Conservation (phyloP, 495 filamentous ascomycete genomes). For the Penicillium salamii region DNA sequence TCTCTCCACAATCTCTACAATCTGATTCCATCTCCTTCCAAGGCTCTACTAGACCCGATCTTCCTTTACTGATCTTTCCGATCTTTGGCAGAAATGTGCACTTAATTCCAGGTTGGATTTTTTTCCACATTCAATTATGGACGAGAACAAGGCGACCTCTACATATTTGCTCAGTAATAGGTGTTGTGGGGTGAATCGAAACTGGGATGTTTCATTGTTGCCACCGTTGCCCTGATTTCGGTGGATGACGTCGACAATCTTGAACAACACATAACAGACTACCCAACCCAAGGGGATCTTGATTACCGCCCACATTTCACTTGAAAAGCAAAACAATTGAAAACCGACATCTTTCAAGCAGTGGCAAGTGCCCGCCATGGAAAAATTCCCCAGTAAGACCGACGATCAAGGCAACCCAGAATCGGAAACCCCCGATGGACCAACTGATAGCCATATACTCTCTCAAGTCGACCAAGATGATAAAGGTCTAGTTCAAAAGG, state of each 20-base stretch:
- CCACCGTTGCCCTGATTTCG: conserved; percentile 1
- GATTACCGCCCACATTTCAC: too few relatives aligned
- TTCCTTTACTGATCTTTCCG: too few relatives aligned
- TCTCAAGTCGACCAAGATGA: conserved; percentile 44
- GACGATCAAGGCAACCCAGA: not conserved
- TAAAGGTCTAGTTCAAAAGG: conserved; percentile 47
- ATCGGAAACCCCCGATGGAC: conserved; percentile 13
- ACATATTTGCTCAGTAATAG: too few relatives aligned
- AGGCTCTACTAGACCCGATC: too few relatives aligned
- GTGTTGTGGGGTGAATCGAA: too few relatives aligned
- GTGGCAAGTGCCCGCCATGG: not conserved
- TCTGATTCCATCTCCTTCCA: too few relatives aligned
- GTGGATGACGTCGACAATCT: conserved; percentile 18
- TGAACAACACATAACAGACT: not conserved
- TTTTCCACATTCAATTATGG: too few relatives aligned
- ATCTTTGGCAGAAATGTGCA: too few relatives aligned
- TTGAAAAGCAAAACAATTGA: too few relatives aligned
- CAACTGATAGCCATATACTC: conserved; percentile 50
- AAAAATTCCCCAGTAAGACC: not conserved
- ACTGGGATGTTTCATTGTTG: not conserved
- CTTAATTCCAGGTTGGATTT: too few relatives aligned
- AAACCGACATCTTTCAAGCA: not conserved
- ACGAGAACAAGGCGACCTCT: too few relatives aligned
- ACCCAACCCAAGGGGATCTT: not conserved
- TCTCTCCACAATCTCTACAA: too few relatives aligned